Percentiles rank a stretch among this genome's conserved stretches.
phyloP scores from a whole-genome alignment of 176 grass and related monocot genomes.

The Avena sativa region DNA sequence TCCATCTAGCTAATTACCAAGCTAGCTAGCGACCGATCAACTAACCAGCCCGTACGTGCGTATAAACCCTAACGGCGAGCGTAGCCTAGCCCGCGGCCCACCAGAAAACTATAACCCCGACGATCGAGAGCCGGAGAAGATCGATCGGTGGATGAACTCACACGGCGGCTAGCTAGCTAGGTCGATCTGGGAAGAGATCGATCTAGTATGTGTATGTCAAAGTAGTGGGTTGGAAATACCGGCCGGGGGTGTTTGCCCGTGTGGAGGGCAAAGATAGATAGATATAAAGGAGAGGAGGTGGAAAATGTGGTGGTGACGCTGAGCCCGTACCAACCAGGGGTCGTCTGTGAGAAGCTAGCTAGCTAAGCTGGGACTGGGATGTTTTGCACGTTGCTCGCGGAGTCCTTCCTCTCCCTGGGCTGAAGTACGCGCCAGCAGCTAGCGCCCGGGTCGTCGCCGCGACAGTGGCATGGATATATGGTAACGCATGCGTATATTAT shows the following conservation, averaged over 20 bases:
- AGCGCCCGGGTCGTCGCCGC: constrained; percentile 9
- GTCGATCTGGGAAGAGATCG: too few relatives aligned
- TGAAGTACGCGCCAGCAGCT: not conserved
- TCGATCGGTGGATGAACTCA: not conserved
- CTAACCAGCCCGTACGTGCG: not conserved
- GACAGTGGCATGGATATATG: constrained; percentile 36
- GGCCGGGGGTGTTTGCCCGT: constrained; percentile 29
- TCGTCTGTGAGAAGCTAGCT: constrained; percentile 57
- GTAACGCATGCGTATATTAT: too few relatives aligned
- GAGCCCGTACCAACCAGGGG: constrained; percentile 59
- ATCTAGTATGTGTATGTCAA: too few relatives aligned
- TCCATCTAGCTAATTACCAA: not conserved
- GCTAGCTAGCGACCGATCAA: constrained; percentile 14
- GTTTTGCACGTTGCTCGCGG: not conserved
- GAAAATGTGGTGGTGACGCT: constrained; percentile 62
- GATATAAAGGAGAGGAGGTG: constrained; percentile 38
- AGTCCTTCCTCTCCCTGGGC: too few relatives aligned
- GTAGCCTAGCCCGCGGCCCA: too few relatives aligned
- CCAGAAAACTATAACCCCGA: too few relatives aligned
- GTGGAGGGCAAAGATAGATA: constrained; percentile 35
- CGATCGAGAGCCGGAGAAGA: too few relatives aligned
- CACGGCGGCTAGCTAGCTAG: not conserved
- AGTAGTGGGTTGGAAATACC: not conserved
- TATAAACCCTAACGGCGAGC: constrained; percentile 38
- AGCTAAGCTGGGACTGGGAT: not conserved